These are phyloP conservation scores for Aspergillus candidus DNA, from an alignment of 2,329 filamentous ascomycete species.

Conservation along the genomic window DNA sequence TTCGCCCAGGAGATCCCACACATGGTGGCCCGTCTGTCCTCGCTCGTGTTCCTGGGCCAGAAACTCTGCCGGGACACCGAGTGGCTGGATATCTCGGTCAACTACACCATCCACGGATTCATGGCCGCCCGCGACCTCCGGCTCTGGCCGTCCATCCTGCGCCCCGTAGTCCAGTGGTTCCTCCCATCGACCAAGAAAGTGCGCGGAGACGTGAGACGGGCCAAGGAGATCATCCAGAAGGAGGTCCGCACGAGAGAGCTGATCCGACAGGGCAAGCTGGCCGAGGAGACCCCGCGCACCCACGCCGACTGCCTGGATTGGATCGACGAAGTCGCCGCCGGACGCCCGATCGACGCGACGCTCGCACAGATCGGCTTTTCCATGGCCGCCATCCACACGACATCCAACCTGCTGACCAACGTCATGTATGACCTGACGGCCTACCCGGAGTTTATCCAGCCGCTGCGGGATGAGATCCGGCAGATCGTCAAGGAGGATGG, in stretches of 20 bases:
- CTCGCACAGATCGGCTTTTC: constrained; percentile 22
- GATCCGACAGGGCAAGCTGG: constrained; percentile 17
- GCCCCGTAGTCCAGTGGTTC: constrained; percentile 42
- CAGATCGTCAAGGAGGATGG: constrained; percentile 39
- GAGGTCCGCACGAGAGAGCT: constrained; percentile 20
- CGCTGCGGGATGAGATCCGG: constrained; percentile 48
- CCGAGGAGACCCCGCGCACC: constrained; percentile 8
- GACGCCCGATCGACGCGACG: constrained; percentile 13
- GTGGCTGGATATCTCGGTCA: constrained; percentile 44
- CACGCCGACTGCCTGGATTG: constrained; percentile 26
- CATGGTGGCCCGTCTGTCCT: constrained; percentile 49
- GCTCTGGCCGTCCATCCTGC: constrained; percentile 36
- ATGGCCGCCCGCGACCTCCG: constrained; percentile 35
- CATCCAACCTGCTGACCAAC: constrained; percentile 38
- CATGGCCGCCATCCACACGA: constrained; percentile 31
- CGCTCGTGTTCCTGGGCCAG: constrained; percentile 49
- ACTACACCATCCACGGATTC: constrained; percentile 18
- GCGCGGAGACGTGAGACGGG: constrained; percentile 34
- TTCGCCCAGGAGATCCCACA: constrained; percentile 50
- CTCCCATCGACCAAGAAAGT: constrained; percentile 37
- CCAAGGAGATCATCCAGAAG: constrained; percentile 28
- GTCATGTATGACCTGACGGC: constrained; percentile 49
- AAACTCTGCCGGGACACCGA: constrained; percentile 47
- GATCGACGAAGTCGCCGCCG: constrained; percentile 16
- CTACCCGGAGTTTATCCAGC: constrained; percentile 46